Evolutionary conservation across 163 green algal genomes (phyloP), one percentile per base, ranked within the genome.

Genomic region (Scenedesmus sp.): DNA sequence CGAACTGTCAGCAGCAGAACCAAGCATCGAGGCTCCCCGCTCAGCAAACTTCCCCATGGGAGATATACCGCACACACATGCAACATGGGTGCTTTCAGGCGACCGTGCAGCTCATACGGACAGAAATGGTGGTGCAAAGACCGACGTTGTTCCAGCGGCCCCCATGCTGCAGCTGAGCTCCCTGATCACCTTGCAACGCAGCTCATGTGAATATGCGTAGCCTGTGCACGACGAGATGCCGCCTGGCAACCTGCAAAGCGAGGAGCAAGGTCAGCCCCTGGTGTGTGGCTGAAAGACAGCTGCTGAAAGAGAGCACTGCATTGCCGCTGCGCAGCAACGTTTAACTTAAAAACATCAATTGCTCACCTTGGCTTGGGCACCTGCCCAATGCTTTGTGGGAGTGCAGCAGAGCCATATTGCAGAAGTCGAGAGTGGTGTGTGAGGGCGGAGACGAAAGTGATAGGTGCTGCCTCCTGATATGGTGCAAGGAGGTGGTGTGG

Each of bases 171-270:
- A n/a, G 3, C 59, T 72, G 24, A 7, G 59, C 59, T 24, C 59
- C 59, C 20, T 72, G 59, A 72, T 72, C 59, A 72, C 59, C 59
- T 72, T 72, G 59, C 59, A 72, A 72, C 59, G 59, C 24, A 72
- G 59, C 24, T 72, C 59, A 72, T 72, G 59, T 72, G 24, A 35
- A 20, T 24, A 9, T 72, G 59, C 24, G 59, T 72, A 72, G 22
- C 24, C 59, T 72, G 59, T 72, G 20, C 59, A 72, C 59, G 59
- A 72, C 59, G 59, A 35, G 59, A 35, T 6, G 59, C 24, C 22
- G 59, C 59, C 0, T 72, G 22, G 59, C 22, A 72, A 35, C 59
- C 59, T 72, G 59, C 59, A 72, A 35, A 72, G 59, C 59, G 59
- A 72, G 6, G 24, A 72, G 20, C 59, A 35, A 72, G 59, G 59